A percentile compares a stretch with the other conserved stretches of the same genome.
Evolutionary conservation across 192 early-diverging fungal species (phyloP).

Genomic region (Coemansia sp.): DNA sequence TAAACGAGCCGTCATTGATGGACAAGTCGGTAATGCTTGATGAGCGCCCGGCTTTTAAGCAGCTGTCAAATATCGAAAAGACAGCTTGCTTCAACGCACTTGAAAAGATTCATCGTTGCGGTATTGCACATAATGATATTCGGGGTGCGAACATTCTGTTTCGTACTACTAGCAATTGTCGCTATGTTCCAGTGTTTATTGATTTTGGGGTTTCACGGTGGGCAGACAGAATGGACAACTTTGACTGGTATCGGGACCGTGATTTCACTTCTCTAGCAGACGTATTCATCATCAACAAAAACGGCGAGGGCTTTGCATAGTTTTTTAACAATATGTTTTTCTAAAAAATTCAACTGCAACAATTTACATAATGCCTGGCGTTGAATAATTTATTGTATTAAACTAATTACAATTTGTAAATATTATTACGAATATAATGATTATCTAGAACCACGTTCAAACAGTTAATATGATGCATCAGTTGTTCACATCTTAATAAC

Average conservation of each 20-base stretch:
- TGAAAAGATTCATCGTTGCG: background rate
- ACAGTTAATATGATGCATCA: background rate
- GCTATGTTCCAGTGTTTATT: background rate
- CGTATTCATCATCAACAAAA: background rate
- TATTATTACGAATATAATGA: background rate
- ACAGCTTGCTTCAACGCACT: background rate
- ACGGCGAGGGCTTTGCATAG: background rate
- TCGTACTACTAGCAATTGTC: background rate
- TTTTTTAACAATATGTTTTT: background rate
- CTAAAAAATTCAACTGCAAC: too few species aligned
- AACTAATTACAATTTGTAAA: background rate
- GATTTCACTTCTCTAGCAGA: background rate
- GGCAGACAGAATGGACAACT: background rate
- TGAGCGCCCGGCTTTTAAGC: background rate
- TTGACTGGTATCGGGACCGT: background rate
- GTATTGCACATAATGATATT: background rate
- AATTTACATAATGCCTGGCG: too few species aligned
- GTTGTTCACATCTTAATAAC: background rate
- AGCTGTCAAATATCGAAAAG: background rate
- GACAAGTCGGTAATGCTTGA: background rate
- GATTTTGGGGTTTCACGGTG: conserved; percentile 4
- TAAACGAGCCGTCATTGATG: background rate
- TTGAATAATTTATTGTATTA: too few species aligned
- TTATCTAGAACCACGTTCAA: background rate
- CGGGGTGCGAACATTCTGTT: conserved; percentile 5